Evolutionary conservation across 2,329 filamentous ascomycete genomes (phyloP).

Genomic region (Neofusicoccum umdonicola): DNA sequence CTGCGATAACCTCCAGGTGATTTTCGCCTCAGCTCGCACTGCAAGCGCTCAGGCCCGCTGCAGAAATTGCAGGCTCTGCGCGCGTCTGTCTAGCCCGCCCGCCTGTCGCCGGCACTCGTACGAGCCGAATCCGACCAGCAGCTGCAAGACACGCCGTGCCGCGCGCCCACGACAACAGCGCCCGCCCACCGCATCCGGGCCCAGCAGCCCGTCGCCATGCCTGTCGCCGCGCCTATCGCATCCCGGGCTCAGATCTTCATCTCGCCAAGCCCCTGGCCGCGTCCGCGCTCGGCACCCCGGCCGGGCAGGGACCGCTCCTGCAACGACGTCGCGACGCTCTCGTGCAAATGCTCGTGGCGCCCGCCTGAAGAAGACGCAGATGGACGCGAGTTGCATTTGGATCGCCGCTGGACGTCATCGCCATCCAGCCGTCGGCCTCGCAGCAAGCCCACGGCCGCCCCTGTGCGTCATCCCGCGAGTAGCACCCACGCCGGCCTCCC

Average conservation of each 20-base stretch:
- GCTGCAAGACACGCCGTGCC: background rate
- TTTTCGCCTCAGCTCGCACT: background rate
- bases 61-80: background rate
- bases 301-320: background rate
- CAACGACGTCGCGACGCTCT: background rate
- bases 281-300: too few relatives aligned
- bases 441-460: background rate
- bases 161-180: background rate
- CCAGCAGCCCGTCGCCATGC: background rate
- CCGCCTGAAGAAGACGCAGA: background rate
- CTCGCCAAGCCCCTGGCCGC: too few relatives aligned
- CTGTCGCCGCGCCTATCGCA: background rate
- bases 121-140: background rate
- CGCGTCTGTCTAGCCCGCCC: too few relatives aligned
- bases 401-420: background rate
- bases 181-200: too few relatives aligned
- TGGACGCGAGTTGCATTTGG: background rate
- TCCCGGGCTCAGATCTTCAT: background rate
- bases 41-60: background rate
- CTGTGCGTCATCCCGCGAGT: slow-evolving; percentile 6
- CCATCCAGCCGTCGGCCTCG: background rate
- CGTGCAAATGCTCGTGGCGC: background rate
- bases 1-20: background rate
- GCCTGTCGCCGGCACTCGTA: background rate
- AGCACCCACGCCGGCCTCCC: background rate